Base-by-base conservation (phyloP, 176 grass and related monocot species). In the Saccharum officinarum region DNA sequence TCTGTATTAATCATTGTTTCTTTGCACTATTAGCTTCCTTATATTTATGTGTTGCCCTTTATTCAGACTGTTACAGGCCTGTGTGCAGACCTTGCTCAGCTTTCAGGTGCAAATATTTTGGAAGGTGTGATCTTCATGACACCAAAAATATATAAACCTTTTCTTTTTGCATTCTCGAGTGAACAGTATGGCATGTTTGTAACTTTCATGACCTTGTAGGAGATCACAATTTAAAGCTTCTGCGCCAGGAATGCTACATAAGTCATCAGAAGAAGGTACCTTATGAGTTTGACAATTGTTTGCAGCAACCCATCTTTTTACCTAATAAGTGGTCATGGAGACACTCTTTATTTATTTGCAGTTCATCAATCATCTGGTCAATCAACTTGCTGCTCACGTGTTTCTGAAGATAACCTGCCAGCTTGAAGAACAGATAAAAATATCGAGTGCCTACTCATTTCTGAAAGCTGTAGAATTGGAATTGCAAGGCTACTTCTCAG, bases 321-420 rank as follows among this genome's bases (percentile, higher is more conserved):
- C 44, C 73, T 25, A 77, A 66, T 42, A 82, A 45, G 55, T 82
- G 26, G 6, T 67, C 44, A 82, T 54, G 9, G 46, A 34, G 36
- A 55, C 14, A 69, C 23, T 84, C 86, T 38, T 89, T 72, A 7
- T 71, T 65, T 76, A n/a, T 69, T 60, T 83, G 80, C 87, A 95
- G 95, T 89, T 92, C 89, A 98, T 98, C 81, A 95, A 92, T 87
- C 74, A 95, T 83, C 84, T 95, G 23, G 91, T 90, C 78, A 92
- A 98, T 93, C 95, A 92, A 81, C 85, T 95, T 80, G 85, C 93
- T 39, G 87, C 73, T 84, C 85, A 93, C 70, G 82, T 20, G 40
- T 95, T 98, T 90, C 69, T 98, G 46, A 95, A 92, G 73, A 92
- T 95, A 85, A 77, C 91, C 71, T 95, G 93, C 80, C 85, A 90